phyloP scores from a whole-genome alignment of 768 basidiomycete species.

The Mrakia gelida region DNA sequence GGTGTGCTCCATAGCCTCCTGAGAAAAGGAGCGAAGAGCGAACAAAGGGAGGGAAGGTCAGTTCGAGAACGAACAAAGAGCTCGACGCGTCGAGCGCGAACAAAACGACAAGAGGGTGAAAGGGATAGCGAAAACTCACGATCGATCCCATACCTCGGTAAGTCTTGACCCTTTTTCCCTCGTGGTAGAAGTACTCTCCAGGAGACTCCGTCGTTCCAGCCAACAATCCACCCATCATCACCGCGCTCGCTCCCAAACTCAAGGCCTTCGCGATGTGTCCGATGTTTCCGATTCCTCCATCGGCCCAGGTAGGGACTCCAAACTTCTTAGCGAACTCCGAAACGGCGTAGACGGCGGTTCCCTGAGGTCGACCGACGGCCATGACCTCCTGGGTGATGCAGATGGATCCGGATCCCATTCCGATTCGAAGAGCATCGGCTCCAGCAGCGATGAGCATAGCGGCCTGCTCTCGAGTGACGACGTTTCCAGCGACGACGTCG shows the following conservation, averaged over 20 bases:
- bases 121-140: constrained; percentile 34
- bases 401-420: constrained; percentile 98
- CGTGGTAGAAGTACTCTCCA: constrained; percentile 98
- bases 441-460: constrained; percentile 89
- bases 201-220: constrained; percentile 97
- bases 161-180: constrained; percentile 96
- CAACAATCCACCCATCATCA: constrained; percentile 97
- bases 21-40: constrained; percentile 10
- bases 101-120: constrained; percentile 43
- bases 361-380: constrained; percentile 97
- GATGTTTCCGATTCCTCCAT: constrained; percentile 91
- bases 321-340: constrained; percentile 89
- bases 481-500: constrained; percentile 94
- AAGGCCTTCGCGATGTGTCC: constrained; percentile 98
- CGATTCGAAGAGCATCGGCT: constrained; percentile 89
- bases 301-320: constrained; percentile 93
- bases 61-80: background rate
- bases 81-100: too few species aligned
- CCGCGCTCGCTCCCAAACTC: constrained; percentile 85
- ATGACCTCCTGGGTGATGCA: constrained; percentile 99
- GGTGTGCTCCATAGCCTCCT: constrained; percentile 83
- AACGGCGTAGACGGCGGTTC: constrained; percentile 94
- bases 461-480: constrained; percentile 96
- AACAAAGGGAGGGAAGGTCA: background rate
- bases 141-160: constrained; percentile 98